Percentiles rank a stretch among this genome's conserved stretches.
Conservation (phyloP, 2,329 filamentous ascomycete genomes). For the Fusarium sp. region DNA sequence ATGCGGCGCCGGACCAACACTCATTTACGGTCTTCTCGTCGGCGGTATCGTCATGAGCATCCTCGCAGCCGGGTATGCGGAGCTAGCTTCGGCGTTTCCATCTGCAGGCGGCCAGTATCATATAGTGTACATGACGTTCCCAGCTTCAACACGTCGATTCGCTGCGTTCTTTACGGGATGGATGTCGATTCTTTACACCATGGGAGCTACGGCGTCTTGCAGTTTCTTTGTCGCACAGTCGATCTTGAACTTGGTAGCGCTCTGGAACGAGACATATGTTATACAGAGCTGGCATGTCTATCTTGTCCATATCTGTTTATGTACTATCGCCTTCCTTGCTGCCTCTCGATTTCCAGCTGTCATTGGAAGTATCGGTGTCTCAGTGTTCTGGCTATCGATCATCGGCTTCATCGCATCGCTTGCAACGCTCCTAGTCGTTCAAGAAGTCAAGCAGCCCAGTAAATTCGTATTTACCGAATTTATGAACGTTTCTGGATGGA, state of each 20-base stretch:
- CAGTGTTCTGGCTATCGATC: accelerated
- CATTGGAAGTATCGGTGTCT: not conserved
- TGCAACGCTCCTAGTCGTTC: accelerated
- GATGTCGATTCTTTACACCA: not conserved
- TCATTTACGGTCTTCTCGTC: not conserved
- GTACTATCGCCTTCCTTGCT: not conserved
- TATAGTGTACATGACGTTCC: not conserved
- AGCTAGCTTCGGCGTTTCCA: accelerated
- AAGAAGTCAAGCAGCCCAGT: not conserved
- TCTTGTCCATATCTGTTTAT: not conserved
- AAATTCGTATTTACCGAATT: not conserved
- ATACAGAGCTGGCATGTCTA: not conserved
- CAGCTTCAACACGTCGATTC: not conserved
- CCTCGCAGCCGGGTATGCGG: not conserved
- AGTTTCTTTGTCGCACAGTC: not conserved
- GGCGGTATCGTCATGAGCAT: not conserved
- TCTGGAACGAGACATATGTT: not conserved
- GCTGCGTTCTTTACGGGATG: not conserved
- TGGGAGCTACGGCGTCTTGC: not conserved
- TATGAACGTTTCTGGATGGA: not conserved
- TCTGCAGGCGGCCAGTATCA: not conserved
- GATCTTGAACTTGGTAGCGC: accelerated
- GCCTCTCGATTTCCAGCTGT: accelerated
- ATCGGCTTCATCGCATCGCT: not conserved
- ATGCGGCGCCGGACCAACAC: not conserved